Conservation (phyloP, 2,329 filamentous ascomycete genomes). For the Epichloe hybrida region DNA sequence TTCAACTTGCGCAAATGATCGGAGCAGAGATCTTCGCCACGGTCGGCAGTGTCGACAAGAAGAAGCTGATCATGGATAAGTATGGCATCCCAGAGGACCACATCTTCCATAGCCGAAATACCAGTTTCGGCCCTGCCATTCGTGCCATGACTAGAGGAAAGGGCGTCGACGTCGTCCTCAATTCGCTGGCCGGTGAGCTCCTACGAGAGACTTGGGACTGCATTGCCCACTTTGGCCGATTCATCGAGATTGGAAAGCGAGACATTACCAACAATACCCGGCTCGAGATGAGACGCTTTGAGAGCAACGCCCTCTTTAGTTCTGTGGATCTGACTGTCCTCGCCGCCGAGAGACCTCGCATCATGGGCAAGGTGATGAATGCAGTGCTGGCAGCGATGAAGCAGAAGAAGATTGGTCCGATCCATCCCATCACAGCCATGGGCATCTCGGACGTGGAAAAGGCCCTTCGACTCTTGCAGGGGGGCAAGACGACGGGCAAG, state of each 20-base stretch:
- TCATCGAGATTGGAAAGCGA: constrained; percentile 30
- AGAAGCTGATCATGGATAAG: constrained; percentile 21
- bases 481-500: constrained; percentile 24
- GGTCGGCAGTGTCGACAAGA: constrained; percentile 22
- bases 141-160: constrained; percentile 22
- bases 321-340: constrained; percentile 32
- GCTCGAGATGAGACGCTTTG: constrained; percentile 36
- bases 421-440: constrained; percentile 21
- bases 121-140: constrained; percentile 12
- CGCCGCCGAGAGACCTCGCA: constrained; percentile 25
- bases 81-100: constrained; percentile 23
- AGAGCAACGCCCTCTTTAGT: constrained; percentile 31
- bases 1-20: constrained; percentile 23
- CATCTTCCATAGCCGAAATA: constrained; percentile 15
- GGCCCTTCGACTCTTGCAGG: constrained; percentile 23
- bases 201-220: constrained; percentile 29
- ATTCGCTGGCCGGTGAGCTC: constrained; percentile 16
- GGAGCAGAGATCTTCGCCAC: constrained; percentile 30
- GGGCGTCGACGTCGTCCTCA: constrained; percentile 59
- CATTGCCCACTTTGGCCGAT: constrained; percentile 28
- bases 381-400: constrained; percentile 9
- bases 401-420: constrained; percentile 21
- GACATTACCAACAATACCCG: constrained; percentile 25
- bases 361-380: constrained; percentile 24
- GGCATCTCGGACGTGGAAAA: constrained; percentile 25